phyloP scores from a whole-genome alignment of 2,329 filamentous ascomycete species.

The Fusarium bactridioides region DNA sequence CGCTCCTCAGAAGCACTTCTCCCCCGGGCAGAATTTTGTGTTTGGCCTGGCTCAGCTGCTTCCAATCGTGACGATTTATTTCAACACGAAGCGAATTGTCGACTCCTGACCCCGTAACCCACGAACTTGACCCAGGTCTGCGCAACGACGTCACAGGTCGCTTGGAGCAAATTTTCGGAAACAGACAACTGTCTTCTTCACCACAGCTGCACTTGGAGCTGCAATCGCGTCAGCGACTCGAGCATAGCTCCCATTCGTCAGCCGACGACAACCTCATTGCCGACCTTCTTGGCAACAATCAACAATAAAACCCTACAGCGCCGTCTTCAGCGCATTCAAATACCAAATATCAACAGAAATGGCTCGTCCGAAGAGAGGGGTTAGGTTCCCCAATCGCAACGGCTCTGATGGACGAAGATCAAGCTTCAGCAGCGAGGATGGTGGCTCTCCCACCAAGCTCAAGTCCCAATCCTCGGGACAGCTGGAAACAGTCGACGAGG shows the following conservation, averaged over 20 bases:
- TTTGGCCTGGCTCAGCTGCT: neutral
- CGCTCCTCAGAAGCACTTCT: constrained; percentile 3
- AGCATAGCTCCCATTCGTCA: neutral
- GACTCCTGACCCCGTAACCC: constrained; percentile 15
- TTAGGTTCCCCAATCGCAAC: constrained; percentile 61
- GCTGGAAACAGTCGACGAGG: constrained; percentile 49
- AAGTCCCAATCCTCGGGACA: constrained; percentile 41
- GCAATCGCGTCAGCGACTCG: constrained; percentile 1
- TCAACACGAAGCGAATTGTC: constrained; percentile 3
- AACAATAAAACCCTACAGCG: neutral
- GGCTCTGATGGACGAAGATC: constrained; percentile 65
- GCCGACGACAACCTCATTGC: constrained; percentile 14
- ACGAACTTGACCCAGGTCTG: constrained; percentile 14
- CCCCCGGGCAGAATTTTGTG: neutral
- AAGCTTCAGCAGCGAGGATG: constrained; percentile 74
- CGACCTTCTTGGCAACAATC: neutral
- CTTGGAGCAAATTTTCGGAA: neutral
- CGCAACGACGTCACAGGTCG: constrained; percentile 25
- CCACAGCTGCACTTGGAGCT: neutral
- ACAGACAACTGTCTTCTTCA: constrained; percentile 1
- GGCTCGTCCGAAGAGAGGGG: constrained; percentile 57
- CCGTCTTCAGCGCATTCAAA: neutral
- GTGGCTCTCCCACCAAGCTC: constrained; percentile 47
- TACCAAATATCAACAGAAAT: constrained; percentile 37
- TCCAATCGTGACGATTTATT: constrained; percentile 11